phyloP scores from a whole-genome alignment of 2,329 filamentous ascomycete species.

The Pseudopithomyces chartarum region DNA sequence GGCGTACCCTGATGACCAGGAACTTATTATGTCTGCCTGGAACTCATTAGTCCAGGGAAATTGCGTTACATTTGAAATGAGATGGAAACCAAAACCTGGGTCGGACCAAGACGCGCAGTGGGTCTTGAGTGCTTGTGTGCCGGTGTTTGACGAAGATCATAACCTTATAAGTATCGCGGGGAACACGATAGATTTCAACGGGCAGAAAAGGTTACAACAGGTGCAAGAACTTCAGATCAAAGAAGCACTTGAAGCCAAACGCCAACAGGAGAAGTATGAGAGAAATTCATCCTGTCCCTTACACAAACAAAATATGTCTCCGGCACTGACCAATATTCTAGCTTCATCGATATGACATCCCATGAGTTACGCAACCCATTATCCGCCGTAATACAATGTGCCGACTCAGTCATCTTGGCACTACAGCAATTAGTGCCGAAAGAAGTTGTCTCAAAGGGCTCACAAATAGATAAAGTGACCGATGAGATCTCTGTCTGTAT shows the following conservation, averaged over 20 bases:
- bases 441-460: conserved; percentile 1
- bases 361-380: conserved; percentile 45
- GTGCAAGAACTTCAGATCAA: conserved; percentile 36
- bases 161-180: conserved; percentile 35
- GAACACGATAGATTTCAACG: conserved; percentile 39
- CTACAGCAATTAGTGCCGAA: conserved; percentile 21
- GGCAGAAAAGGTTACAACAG: conserved; percentile 35
- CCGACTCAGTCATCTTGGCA: conserved; percentile 47
- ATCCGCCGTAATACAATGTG: conserved; percentile 49
- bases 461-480: conserved; percentile 16
- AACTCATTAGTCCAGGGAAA: conserved; percentile 31
- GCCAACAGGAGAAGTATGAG: conserved; percentile 41
- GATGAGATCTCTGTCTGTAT: conserved; percentile 29
- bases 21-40: conserved; percentile 36
- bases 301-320: conserved; percentile 9
- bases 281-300: not conserved
- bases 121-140: conserved; percentile 36
- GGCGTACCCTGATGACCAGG: conserved; percentile 31
- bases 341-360: conserved; percentile 39
- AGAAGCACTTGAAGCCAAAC: conserved; percentile 44
- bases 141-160: conserved; percentile 33
- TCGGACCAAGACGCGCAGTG: conserved; percentile 25
- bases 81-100: conserved; percentile 32
- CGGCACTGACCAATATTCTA: not conserved
- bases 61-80: conserved; percentile 41